A percentile compares a stretch with the other conserved stretches of the same genome.
Evolutionary conservation across 257 asterid species (phyloP).

Genomic region (Linderniella brevidens): DNA sequence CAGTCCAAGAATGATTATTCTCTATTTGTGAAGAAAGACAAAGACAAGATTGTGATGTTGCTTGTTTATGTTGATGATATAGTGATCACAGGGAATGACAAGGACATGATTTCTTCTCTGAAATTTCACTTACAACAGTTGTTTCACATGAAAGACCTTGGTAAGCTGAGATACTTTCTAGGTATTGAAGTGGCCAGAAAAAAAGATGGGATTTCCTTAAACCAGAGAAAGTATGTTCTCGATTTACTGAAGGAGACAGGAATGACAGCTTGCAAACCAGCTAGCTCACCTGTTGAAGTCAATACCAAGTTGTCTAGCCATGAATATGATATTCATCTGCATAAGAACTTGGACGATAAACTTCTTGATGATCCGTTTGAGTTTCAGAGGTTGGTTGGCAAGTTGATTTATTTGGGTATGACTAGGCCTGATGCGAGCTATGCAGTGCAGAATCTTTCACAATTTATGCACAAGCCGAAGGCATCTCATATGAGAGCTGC

Average conservation of each 20-base stretch:
- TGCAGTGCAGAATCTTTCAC: background rate
- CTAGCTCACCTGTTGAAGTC: background rate
- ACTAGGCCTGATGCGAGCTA: conserved; percentile 1
- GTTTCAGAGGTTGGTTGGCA: background rate
- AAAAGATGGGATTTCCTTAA: background rate
- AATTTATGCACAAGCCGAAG: conserved; percentile 2
- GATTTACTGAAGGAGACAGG: background rate
- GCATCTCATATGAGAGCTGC: background rate
- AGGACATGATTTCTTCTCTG: background rate
- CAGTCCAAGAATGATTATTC: no score
- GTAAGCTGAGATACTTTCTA: background rate
- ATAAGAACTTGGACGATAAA: background rate
- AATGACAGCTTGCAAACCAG: background rate
- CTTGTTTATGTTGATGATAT: conserved; percentile 3
- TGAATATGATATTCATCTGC: background rate
- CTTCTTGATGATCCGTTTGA: no score
- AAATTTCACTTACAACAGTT: background rate
- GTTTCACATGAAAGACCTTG: background rate
- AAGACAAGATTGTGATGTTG: no score
- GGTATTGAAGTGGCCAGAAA: background rate
- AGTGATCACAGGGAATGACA: background rate
- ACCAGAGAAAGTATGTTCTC: background rate
- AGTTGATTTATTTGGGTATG: background rate
- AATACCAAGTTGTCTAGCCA: background rate
- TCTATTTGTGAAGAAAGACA: background rate